These are phyloP conservation scores for Trichoderma virens DNA, from an alignment of 495 filamentous ascomycete species.

Conservation along the genomic window DNA sequence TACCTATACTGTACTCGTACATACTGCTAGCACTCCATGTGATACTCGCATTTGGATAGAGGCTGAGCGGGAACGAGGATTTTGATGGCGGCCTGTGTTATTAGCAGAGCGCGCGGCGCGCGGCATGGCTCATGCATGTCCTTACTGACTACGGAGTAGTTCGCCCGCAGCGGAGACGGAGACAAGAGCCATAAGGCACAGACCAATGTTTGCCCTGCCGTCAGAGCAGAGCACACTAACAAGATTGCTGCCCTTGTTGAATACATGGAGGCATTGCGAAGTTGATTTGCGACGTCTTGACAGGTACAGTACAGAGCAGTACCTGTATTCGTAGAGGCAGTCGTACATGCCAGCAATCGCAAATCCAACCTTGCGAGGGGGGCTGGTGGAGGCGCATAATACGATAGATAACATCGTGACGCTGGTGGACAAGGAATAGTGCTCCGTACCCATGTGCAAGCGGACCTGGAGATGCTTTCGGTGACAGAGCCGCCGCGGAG, in stretches of 20 bases:
- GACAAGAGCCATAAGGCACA: not conserved
- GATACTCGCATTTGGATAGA: not conserved
- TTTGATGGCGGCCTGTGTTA: not conserved
- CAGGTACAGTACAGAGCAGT: not conserved
- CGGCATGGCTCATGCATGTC: slow-evolving; percentile 3
- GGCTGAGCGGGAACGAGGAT: not conserved
- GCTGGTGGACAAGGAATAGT: not conserved
- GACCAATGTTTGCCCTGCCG: not conserved
- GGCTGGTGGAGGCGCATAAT: not conserved
- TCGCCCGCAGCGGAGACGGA: slow-evolving; percentile 7
- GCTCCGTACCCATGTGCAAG: not conserved
- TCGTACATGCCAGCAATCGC: not conserved
- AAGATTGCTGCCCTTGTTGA: slow-evolving; percentile 5
- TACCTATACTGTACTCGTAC: not conserved
- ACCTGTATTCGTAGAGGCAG: not conserved
- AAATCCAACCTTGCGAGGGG: not conserved
- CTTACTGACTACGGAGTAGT: slow-evolving; percentile 2
- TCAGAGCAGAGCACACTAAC: not conserved
- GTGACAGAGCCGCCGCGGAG: not conserved
- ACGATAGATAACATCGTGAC: not conserved
- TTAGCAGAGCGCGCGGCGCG: slow-evolving; percentile 2
- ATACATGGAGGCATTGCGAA: slow-evolving; percentile 2
- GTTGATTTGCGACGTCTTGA: not conserved
- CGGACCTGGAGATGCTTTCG: not conserved
- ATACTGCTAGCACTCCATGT: not conserved